These are phyloP conservation scores for Sporothrix curviconia DNA, from an alignment of 2,329 filamentous ascomycete species.

Conservation along the genomic window DNA sequence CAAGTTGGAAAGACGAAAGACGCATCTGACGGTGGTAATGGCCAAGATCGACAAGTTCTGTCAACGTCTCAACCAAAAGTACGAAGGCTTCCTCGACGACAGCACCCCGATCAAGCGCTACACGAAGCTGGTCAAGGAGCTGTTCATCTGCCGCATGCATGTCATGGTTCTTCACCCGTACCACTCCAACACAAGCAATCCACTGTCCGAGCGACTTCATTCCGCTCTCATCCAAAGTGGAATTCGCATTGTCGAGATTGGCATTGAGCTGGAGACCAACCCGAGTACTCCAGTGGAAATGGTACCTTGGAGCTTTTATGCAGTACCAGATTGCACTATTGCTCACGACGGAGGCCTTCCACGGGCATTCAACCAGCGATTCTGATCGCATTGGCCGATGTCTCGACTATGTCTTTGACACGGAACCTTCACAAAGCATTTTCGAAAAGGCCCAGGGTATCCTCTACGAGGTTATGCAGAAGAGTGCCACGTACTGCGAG, in stretches of 20 bases:
- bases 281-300: conserved; percentile 53
- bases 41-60: conserved; percentile 64
- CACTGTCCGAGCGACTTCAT: conserved; percentile 56
- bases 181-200: conserved; percentile 39
- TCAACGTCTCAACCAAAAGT: conserved; percentile 57
- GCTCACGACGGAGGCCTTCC: conserved; percentile 60
- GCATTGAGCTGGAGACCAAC: conserved; percentile 40
- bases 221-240: conserved; percentile 59
- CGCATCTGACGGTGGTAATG: conserved; percentile 57
- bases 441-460: conserved; percentile 55
- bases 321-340: conserved; percentile 67
- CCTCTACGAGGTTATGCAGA: conserved; percentile 54
- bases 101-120: conserved; percentile 55
- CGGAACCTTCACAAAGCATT: conserved; percentile 35
- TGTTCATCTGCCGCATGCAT: conserved; percentile 57
- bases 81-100: conserved; percentile 56
- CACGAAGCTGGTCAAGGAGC: conserved; percentile 56
- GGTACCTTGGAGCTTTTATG: conserved; percentile 66
- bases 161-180: conserved; percentile 65
- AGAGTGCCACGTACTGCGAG: conserved; percentile 52
- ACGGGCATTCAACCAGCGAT: conserved; percentile 48
- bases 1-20: conserved; percentile 54
- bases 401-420: conserved; percentile 66
- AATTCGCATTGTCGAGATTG: conserved; percentile 43
- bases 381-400: conserved; percentile 63